Percentiles rank a stretch among this genome's conserved stretches.
Evolutionary conservation across 1,139 yeast species (phyloP).

Genomic region (Nakaseomyces delphensis): DNA sequence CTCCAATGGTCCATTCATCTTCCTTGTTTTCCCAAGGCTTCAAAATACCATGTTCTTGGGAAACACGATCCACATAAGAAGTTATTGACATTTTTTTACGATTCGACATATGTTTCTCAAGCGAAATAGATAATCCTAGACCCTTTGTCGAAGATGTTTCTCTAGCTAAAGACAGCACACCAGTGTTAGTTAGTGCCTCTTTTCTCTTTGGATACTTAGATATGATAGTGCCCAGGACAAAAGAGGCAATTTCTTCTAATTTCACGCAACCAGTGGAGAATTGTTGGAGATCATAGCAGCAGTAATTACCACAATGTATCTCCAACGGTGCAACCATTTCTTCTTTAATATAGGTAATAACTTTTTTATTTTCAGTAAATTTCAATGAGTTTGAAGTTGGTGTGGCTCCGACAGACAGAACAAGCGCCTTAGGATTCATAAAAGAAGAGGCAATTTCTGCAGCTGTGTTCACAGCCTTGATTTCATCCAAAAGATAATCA

Average conservation of each 20-base stretch:
- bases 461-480: conserved; percentile 49
- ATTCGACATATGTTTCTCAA: conserved; percentile 16
- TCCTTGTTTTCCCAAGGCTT: conserved; percentile 18
- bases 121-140: conserved; percentile 34
- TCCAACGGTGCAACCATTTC: conserved; percentile 46
- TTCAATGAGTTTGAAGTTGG: conserved; percentile 68
- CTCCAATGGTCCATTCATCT: conserved; percentile 40
- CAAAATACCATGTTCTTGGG: conserved; percentile 60
- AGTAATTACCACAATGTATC: conserved; percentile 72
- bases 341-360: conserved; percentile 36
- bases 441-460: conserved; percentile 11
- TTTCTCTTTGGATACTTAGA: conserved; percentile 49
- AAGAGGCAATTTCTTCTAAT: conserved; percentile 43
- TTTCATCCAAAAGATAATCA: conserved; percentile 43
- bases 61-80: conserved; percentile 50
- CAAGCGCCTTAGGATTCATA: conserved; percentile 24
- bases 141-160: conserved; percentile 48
- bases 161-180: conserved; percentile 61
- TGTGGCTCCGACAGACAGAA: conserved; percentile 61
- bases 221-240: conserved; percentile 54
- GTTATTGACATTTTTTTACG: conserved; percentile 15
- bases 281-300: conserved; percentile 68
- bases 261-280: conserved; percentile 54
- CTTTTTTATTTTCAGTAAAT: conserved; percentile 9
- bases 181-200: conserved; percentile 63